These are phyloP conservation scores for Pseudonectria buxi DNA, from an alignment of 2,329 filamentous ascomycete species.

Conservation along the genomic window DNA sequence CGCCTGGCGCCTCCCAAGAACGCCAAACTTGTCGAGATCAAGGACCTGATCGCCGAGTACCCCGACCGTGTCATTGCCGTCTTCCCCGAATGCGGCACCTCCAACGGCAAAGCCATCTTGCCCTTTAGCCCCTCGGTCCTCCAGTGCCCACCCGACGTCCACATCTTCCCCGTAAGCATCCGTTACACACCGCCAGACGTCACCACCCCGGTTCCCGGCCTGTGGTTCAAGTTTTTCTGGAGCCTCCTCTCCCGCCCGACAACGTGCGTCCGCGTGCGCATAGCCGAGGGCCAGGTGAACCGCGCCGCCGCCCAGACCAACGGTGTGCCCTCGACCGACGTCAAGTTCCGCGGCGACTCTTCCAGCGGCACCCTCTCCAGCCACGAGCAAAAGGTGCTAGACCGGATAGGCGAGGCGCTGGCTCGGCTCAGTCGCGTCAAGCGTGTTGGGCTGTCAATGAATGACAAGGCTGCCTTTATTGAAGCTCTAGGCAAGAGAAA, in stretches of 20 bases:
- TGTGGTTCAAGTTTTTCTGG: slow-evolving; percentile 73
- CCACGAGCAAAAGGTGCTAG: slow-evolving; percentile 65
- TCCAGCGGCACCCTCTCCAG: slow-evolving; percentile 30
- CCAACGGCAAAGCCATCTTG: slow-evolving; percentile 85
- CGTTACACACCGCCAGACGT: slow-evolving; percentile 85
- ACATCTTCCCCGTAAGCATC: slow-evolving; percentile 85
- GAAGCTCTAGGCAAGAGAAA: slow-evolving; percentile 51
- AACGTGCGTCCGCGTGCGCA: slow-evolving; percentile 83
- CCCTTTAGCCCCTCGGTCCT: slow-evolving; percentile 75
- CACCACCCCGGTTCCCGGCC: slow-evolving; percentile 78
- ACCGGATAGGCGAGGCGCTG: slow-evolving; percentile 75
- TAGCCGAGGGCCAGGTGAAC: slow-evolving; percentile 67
- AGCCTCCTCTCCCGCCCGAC: slow-evolving; percentile 76
- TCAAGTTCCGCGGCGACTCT: slow-evolving; percentile 19
- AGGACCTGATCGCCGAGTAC: slow-evolving; percentile 57
- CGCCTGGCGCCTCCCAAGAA: slow-evolving; percentile 37
- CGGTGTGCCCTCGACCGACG: slow-evolving; percentile 23
- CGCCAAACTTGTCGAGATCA: slow-evolving; percentile 52
- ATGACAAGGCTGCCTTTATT: slow-evolving; percentile 79
- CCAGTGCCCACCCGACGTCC: slow-evolving; percentile 56
- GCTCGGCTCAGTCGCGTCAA: slow-evolving; percentile 85
- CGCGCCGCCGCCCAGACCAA: slow-evolving; percentile 33
- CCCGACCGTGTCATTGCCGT: slow-evolving; percentile 73
- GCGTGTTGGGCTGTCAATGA: slow-evolving; percentile 74
- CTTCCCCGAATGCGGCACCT: slow-evolving; percentile 91